Evolutionary conservation across 1,284 basidiomycete species (phyloP), one percentile per base, ranked within the genome.

Genomic region (Trichosporon asahii): DNA sequence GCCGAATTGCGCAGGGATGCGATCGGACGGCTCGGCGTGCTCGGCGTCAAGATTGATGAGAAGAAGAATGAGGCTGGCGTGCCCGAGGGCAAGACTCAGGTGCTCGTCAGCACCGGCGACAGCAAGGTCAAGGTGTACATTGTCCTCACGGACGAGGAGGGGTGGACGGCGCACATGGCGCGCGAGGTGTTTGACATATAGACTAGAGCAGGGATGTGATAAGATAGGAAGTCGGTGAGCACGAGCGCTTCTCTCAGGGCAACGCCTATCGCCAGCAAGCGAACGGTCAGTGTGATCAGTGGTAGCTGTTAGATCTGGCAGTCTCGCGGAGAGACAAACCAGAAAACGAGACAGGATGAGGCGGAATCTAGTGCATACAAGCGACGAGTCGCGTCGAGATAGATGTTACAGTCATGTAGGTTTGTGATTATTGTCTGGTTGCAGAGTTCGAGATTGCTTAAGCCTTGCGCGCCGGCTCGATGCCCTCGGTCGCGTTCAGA

Each of bases 1-100:
- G 84, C 83, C 7, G 85, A 87, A 72, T 80, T 95, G 69, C 84
- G 93, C 53, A 79, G 83, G 60, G 88, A 88, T 31, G 85, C 94
- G 12, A 85, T 84, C 18, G 79, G 85, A 40, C 84, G 86, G 60
- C 84, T 90, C 25, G 75, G 68, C 25, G 91, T 88, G 80, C 78
- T 94, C 29, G 90, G 90, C 0, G 90, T 90, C 65, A 77, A 78
- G 60, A 71, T 88, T 0, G 86, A 88, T 70, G 76, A 79, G 15
- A 77, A 79, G n/a, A 78, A 70, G n/a, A 85, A 91, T 60, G 67
- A 69, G 21, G 65, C 40, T 9, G 63, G 68, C 31, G 61, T 85
- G 8, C 49, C 53, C 14, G 25, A 44, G 3, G 66, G 46, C 0
- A 61, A 68, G 29, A 46, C 86, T 55, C 68, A 72, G 21, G 74